Evolutionary conservation across 148 eudicot species (phyloP), one percentile per base, ranked within the genome.

Genomic region (Linanthus parryae): DNA sequence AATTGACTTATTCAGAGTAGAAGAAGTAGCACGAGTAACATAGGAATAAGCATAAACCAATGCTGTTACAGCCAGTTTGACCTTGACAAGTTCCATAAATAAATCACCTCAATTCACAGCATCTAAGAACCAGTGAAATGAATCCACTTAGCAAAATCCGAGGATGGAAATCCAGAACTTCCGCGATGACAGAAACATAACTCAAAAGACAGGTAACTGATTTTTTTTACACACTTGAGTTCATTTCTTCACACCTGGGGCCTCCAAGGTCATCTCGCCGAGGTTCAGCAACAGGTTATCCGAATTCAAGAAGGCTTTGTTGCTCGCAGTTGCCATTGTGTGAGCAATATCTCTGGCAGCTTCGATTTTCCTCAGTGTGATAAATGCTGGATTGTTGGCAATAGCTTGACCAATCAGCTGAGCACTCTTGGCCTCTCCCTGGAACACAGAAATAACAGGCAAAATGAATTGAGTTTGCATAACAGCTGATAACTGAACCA

Each of bases 351-450:
- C 97, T 69, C 88, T 72, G 8, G 97, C 70, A 12, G 97, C 97
- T 64, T 90, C 97, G 20, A 90, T 90, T 44, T 74, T 81, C 77
- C 97, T 80, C 6, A 85, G 71, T 18, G 95, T 78, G 48, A 85
- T 81, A 54, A 90, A 90, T 12, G 97, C 97, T 3, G 95, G 91
- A 68, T 85, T 90, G 65, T 85, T 83, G 56, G 97, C 68, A 58
- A 90, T 81, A 25, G 97, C 95, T 83, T 83, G 84, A 58, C 97
- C 97, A 21, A 90, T 90, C 37, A 90, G 77, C 63, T 78, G 82
- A 21, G 97, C 97, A 85, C 97, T 90, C 80, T 72, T 85, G 33
- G 97, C 97, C 51, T 85, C 97, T 59, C 97, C 97, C 97, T 90
- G 80, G 4, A 7, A 44, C 20, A 11, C 35, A 31, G 7, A 31